Conservation (phyloP, 768 basidiomycete species). For the Phylloporus sp. region DNA sequence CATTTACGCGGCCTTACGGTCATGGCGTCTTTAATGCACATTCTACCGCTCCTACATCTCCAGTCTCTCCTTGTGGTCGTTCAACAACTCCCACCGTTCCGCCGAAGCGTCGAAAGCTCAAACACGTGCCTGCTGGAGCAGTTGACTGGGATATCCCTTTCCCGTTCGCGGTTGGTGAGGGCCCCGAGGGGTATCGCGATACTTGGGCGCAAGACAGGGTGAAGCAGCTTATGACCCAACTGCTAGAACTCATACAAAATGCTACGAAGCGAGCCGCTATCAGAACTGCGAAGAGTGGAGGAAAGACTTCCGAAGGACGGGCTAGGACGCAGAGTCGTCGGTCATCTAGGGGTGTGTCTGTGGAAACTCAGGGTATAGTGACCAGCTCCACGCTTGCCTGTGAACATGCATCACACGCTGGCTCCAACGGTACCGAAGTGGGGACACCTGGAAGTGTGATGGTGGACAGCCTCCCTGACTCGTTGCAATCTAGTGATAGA, state of each 20-base stretch:
- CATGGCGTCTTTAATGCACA: conserved; percentile 4
- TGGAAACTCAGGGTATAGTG: conserved; percentile 10
- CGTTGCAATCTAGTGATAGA: conserved; percentile 29
- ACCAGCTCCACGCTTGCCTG: neutral
- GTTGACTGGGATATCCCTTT: conserved; percentile 81
- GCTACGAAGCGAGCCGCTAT: conserved; percentile 61
- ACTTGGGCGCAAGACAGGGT: conserved; percentile 66
- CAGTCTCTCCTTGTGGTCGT: neutral
- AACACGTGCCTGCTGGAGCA: conserved; percentile 73
- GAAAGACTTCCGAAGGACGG: conserved; percentile 9
- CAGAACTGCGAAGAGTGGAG: conserved; percentile 31
- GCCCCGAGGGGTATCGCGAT: conserved; percentile 57
- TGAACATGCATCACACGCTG: neutral
- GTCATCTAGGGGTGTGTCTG: conserved; percentile 29
- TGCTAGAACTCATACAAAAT: conserved; percentile 55
- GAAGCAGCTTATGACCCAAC: conserved; percentile 57
- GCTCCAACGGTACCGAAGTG: neutral
- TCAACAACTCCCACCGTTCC: conserved; percentile 11
- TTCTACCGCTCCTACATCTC: neutral
- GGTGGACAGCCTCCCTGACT: conserved; percentile 30
- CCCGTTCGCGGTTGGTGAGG: conserved; percentile 69
- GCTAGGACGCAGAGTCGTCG: conserved; percentile 33
- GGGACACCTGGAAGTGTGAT: neutral
- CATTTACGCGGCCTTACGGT: conserved; percentile 21
- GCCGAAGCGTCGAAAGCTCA: conserved; percentile 60